Conservation (phyloP, 176 grass and related monocot genomes). For the Avena atlantica region DNA sequence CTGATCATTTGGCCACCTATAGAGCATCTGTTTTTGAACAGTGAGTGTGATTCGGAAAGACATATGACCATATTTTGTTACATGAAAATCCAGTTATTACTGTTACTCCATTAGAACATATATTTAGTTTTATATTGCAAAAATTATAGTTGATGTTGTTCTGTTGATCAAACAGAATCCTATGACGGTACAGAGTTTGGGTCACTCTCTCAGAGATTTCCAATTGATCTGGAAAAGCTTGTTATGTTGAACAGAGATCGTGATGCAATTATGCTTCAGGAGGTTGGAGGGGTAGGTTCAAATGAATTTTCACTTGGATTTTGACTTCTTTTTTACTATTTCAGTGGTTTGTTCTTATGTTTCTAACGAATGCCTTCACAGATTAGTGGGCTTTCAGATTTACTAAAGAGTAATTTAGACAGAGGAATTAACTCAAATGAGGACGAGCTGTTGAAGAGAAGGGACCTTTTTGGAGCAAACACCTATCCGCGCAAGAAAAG, state of each 20-base stretch:
- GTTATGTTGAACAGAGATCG: constrained; percentile 24
- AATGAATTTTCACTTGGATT: constrained; percentile 8
- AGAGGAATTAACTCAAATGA: constrained; percentile 45
- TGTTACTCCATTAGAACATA: not conserved
- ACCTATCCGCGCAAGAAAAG: constrained; percentile 62
- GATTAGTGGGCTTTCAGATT: constrained; percentile 51
- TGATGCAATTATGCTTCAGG: constrained; percentile 18
- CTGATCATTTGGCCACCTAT: constrained; percentile 9
- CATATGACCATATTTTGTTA: not conserved
- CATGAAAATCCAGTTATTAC: not conserved
- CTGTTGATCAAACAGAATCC: not conserved
- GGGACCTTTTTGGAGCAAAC: constrained; percentile 49
- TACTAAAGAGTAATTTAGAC: constrained; percentile 56
- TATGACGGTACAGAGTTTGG: not conserved
- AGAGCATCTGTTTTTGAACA: not conserved
- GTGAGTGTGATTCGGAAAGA: constrained; percentile 1
- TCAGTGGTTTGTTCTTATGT: not conserved
- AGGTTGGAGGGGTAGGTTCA: constrained; percentile 38
- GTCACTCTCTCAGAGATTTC: constrained; percentile 21
- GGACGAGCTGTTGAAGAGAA: constrained; percentile 44
- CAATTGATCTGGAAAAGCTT: constrained; percentile 40
- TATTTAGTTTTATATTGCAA: not conserved
- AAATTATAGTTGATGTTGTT: constrained; percentile 7
- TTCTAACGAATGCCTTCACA: constrained; percentile 22
- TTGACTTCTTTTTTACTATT: not conserved